A percentile compares a stretch with the other conserved stretches of the same genome.
phyloP scores from a whole-genome alignment of 768 basidiomycete genomes.

The Filobasidium wieringae region DNA sequence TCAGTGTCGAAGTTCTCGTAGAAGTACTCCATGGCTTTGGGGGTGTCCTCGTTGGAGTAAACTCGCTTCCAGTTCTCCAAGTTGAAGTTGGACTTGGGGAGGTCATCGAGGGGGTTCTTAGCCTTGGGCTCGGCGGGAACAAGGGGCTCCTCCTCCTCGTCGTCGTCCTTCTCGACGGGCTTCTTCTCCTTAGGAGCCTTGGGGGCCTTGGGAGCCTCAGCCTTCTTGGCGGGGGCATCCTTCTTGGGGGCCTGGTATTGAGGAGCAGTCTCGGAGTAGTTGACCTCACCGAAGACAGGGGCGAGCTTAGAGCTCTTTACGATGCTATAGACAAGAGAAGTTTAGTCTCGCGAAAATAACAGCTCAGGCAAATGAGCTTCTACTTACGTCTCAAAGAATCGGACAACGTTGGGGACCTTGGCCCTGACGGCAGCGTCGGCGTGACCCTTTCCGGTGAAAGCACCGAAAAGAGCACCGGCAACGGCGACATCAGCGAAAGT shows the following conservation, averaged over 20 bases:
- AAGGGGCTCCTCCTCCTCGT: constrained; percentile 64
- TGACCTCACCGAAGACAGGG: constrained; percentile 51
- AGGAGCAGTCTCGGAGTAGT: constrained; percentile 57
- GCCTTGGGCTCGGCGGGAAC: constrained; percentile 73
- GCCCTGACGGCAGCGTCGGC: constrained; percentile 58
- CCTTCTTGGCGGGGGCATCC: constrained; percentile 30
- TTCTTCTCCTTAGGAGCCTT: constrained; percentile 34
- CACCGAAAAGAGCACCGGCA: constrained; percentile 51
- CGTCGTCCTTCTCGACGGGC: constrained; percentile 25
- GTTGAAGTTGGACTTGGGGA: constrained; percentile 50
- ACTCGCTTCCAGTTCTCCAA: constrained; percentile 85
- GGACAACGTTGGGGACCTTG: constrained; percentile 63
- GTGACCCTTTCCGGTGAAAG: constrained; percentile 44
- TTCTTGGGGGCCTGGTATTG: constrained; percentile 68
- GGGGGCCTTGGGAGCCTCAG: constrained; percentile 29
- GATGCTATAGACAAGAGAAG: constrained; percentile 38
- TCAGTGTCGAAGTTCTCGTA: constrained; percentile 81
- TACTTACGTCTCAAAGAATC: constrained; percentile 63
- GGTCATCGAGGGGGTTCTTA: constrained; percentile 86
- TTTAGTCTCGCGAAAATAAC: neutral
- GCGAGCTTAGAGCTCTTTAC: constrained; percentile 69
- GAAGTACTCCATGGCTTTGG: constrained; percentile 89
- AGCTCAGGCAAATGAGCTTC: neutral
- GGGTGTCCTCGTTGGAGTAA: constrained; percentile 97
- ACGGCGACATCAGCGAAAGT: constrained; percentile 76